Base-by-base conservation (phyloP, 495 filamentous ascomycete species). In the Corynascus novoguineensis region DNA sequence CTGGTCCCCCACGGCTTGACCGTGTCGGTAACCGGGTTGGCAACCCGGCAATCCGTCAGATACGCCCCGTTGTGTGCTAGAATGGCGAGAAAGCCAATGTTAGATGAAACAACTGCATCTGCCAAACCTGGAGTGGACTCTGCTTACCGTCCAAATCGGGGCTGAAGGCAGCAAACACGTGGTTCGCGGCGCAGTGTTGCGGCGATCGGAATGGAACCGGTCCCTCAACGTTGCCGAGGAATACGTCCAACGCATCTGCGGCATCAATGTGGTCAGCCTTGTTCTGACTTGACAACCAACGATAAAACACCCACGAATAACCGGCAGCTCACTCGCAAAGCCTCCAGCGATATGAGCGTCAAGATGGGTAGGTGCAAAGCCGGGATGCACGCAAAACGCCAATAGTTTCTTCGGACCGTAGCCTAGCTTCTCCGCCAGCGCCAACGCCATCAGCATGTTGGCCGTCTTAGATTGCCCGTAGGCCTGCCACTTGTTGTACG, bases 391-490 rank as follows among this genome's bases (percentile, higher is more conserved):
- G 46, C 1, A 77, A 35, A 4, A 69, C 68, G n/a, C n/a, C n/a
- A n/a, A n/a, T n/a, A n/a, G n/a, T 31, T 54, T 42, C 11, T 21
- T 15, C 2, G n/a, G n/a, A n/a, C n/a, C n/a, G n/a, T n/a, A n/a
- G n/a, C 64, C 67, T 4, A 81, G 53, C 56, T 73, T 81, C n/a
- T 67, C 44, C 0, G 75, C 71, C 15, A 81, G 60, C 0, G 68
- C 71, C 0, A 74, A 41, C 2, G 76, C 68, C 47, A 82, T 75
- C 28, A 83, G 66, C 21, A 80, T 72, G 55, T 80, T 83, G 19
- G 79, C 79, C 6, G 78, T 71, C 64, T 82, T 82, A 44, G 75
- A 75, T 45, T 79, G 73, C 5, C 69, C 77, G 47, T 81, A 81
- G 5, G 73, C 75, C 8, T 21, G 27, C 73, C 73, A 78, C n/a